Evolutionary conservation across 2,329 filamentous ascomycete genomes (phyloP), one percentile per base, ranked within the genome.

Genomic region (Xylariaceae sp.): DNA sequence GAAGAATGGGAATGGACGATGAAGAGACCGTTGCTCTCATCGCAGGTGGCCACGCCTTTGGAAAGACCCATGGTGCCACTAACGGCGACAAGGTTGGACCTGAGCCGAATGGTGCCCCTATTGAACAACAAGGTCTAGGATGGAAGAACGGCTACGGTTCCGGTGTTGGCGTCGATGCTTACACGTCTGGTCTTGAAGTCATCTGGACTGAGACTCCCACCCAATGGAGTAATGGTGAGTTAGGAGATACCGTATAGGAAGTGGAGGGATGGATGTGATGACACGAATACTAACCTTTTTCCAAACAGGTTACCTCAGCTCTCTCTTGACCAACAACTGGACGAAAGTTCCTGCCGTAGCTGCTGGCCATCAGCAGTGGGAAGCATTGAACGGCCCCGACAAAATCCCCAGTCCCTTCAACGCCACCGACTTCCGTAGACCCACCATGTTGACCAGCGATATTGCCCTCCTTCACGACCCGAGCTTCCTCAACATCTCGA

Each of bases 1-100:
- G 77, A 59, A 86, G 86, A 68, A 91, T 91, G 87, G 87, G 83
- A 55, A 91, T 91, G 87, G 83, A 88, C 67, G 86, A 90, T 67
- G 83, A 88, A 71, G 87, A 91, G 77, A 91, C 87, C 0, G 87
- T 88, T 51, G 87, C 87, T n/a, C 75, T 91, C 42, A 91, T 91
- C 67, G 84, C 84, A 39, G 87, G 87, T 67, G 87, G 87, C 40
- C 87, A 91, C 76, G 78, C 82, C 21, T 89, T 91, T 63, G 87
- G 87, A 65, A 91, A 91, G 80, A 88, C 86, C 0, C 87, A 91
- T 71, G 87, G 87, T 63, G 87, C 87, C 36, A 86, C 73, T 53
- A 73, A 81, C n/a, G 73, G 77, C n/a, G 78, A 80, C 59, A 79
- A 88, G 62, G 77, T 89, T 46, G 86, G 85, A 51, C 71, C 76